phyloP scores from a whole-genome alignment of 1,284 basidiomycete genomes.

The Melampsora americana region DNA sequence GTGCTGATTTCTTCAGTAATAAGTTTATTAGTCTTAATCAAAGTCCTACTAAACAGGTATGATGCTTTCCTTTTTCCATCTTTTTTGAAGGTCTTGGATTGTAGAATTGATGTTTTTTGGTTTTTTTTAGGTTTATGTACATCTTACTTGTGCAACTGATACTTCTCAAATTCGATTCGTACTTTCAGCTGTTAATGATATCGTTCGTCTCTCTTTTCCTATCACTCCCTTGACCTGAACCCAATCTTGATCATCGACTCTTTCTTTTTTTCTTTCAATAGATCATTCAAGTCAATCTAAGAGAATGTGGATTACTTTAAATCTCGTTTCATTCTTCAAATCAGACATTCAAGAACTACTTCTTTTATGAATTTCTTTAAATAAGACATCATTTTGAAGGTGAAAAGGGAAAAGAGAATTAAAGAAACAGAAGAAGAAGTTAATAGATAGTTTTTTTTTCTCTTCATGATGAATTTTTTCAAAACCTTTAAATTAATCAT shows the following conservation, averaged over 20 bases:
- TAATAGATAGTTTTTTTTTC: not conserved
- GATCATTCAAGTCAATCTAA: constrained; percentile 73
- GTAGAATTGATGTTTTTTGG: constrained; percentile 8
- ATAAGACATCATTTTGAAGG: not conserved
- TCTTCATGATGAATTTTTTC: no score
- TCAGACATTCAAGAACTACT: no score
- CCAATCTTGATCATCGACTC: constrained; percentile 59
- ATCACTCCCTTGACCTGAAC: no score
- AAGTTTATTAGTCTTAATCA: constrained; percentile 52
- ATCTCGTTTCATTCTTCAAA: no score
- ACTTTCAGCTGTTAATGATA: constrained; percentile 60
- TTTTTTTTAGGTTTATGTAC: constrained; percentile 46
- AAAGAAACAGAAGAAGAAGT: not conserved
- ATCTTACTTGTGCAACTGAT: constrained; percentile 59
- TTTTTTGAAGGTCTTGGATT: constrained; percentile 23
- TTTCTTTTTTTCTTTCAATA: constrained; percentile 77
- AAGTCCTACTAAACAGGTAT: constrained; percentile 59
- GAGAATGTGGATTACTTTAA: constrained; percentile 77
- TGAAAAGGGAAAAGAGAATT: not conserved
- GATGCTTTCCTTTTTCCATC: constrained; percentile 23
- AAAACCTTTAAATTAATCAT: no score
- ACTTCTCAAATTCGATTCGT: constrained; percentile 61
- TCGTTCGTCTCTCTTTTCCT: no score
- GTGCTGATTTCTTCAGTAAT: constrained; percentile 52
- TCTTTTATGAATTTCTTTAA: not conserved